A percentile compares a stretch with the other conserved stretches of the same genome.
These are phyloP conservation scores for Sophora flavescens DNA, from an alignment of 306 rosid species.

Conservation along the genomic window DNA sequence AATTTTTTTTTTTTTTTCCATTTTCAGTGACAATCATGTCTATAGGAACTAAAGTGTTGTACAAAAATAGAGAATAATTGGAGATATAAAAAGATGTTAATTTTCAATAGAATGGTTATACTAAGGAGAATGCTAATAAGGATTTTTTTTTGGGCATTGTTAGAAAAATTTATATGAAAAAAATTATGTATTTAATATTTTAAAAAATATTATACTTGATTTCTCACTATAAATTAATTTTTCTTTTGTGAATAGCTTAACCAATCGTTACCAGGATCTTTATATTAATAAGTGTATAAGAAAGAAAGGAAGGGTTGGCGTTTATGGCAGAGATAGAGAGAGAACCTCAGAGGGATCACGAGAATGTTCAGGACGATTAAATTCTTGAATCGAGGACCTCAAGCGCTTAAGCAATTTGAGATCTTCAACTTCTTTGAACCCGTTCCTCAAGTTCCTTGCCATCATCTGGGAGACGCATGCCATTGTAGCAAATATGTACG, in stretches of 20 bases:
- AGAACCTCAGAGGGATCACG: conserved; percentile 65
- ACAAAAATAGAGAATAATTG: not conserved
- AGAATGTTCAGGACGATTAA: conserved; percentile 64
- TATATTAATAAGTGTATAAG: too few relatives aligned
- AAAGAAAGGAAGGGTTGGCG: not conserved
- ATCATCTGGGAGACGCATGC: conserved; percentile 26
- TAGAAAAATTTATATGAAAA: too few relatives aligned
- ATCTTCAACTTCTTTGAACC: conserved; percentile 62
- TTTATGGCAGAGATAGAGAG: conserved; percentile 3
- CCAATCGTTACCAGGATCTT: too few relatives aligned
- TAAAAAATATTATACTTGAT: too few relatives aligned
- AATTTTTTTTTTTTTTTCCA: not conserved
- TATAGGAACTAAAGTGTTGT: not conserved
- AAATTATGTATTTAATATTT: too few relatives aligned
- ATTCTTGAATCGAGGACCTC: conserved; percentile 72
- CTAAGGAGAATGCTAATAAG: too few relatives aligned
- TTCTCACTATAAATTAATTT: too few relatives aligned
- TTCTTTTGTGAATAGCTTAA: too few relatives aligned
- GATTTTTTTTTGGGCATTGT: too few relatives aligned
- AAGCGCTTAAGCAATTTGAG: conserved; percentile 63
- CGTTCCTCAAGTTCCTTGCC: conserved; percentile 50
- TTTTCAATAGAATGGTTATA: not conserved
- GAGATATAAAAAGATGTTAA: too few relatives aligned
- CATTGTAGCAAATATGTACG: too few relatives aligned
- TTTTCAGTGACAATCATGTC: not conserved